A percentile compares a stretch with the other conserved stretches of the same genome.
Conservation (phyloP, 306 rosid species). For the Spatholobus suberectus region DNA sequence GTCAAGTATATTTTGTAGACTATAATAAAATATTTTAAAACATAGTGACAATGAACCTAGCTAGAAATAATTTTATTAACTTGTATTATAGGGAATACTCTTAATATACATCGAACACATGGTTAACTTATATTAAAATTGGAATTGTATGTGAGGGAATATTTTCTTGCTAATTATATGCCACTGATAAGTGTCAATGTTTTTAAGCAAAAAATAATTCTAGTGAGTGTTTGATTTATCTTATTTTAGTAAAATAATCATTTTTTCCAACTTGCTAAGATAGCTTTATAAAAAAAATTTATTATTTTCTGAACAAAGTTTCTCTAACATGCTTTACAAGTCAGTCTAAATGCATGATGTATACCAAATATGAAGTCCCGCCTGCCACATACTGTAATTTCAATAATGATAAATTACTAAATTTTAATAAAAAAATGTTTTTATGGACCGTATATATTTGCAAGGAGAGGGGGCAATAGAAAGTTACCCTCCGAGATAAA, state of each 20-base stretch:
- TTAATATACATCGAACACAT: background rate
- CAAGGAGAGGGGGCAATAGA: background rate
- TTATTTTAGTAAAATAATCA: no score
- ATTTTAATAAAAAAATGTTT: background rate
- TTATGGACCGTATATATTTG: background rate
- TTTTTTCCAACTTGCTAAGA: background rate
- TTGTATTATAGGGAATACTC: background rate
- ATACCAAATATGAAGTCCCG: background rate
- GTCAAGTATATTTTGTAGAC: no score
- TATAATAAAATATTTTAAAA: background rate
- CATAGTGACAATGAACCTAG: background rate
- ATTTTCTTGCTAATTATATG: no score
- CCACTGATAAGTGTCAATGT: background rate
- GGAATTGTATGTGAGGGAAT: no score
- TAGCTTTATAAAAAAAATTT: no score
- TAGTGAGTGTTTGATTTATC: background rate
- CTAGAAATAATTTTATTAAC: background rate
- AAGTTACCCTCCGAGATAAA: slow-evolving; percentile 88
- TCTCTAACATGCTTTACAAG: background rate
- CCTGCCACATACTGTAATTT: background rate
- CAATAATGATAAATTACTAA: no score
- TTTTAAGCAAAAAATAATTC: background rate
- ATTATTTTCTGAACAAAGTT: background rate
- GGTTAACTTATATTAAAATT: background rate
- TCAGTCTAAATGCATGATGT: background rate